Evolutionary conservation across 441 rosid genomes (phyloP).

Genomic region (Manihot esculenta): DNA sequence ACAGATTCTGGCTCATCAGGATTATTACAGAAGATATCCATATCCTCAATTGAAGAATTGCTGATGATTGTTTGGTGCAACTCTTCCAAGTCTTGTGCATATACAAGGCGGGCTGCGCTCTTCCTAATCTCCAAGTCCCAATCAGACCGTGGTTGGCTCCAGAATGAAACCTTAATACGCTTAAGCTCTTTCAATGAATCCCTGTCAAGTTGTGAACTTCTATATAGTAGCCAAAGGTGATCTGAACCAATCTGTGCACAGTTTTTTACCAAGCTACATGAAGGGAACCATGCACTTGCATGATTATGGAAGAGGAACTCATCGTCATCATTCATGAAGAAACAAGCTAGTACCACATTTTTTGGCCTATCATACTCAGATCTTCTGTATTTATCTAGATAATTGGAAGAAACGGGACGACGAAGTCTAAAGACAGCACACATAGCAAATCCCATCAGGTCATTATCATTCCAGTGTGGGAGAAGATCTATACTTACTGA

Average conservation of each 20-base stretch:
- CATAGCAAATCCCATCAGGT: slow-evolving; percentile 6
- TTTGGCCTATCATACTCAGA: neutral
- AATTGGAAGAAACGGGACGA: neutral
- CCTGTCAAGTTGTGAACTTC: neutral
- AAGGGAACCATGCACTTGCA: neutral
- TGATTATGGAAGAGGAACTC: neutral
- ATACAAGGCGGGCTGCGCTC: neutral
- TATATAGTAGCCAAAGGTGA: slow-evolving; percentile 12
- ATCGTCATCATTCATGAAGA: neutral
- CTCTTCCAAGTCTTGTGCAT: neutral
- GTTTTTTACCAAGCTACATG: neutral
- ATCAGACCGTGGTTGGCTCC: neutral
- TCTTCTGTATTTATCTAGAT: neutral
- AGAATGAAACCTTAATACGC: neutral
- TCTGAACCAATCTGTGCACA: neutral
- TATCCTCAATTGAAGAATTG: neutral
- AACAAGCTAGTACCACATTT: neutral
- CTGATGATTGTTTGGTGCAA: neutral
- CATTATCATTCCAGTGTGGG: neutral
- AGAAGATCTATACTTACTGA: neutral
- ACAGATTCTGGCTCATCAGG: neutral
- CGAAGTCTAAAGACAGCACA: neutral
- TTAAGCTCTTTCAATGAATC: neutral
- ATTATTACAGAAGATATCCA: neutral
- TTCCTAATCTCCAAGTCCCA: neutral